Evolutionary conservation across 257 asterid genomes (phyloP).

Genomic region (Primulina huaijiensis): DNA sequence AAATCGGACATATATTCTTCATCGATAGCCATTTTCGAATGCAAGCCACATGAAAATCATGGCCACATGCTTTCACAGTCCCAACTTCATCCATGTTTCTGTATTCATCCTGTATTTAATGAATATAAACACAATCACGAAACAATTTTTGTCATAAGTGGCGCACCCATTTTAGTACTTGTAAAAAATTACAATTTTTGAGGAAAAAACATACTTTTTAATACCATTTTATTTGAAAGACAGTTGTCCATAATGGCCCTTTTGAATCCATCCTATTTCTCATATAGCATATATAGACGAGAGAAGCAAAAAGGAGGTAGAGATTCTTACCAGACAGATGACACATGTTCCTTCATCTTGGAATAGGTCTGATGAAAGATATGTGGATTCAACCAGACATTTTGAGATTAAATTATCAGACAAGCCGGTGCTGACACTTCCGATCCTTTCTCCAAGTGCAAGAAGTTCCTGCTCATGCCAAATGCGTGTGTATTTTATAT

Average conservation of each 20-base stretch:
- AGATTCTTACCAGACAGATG: constrained; percentile 66
- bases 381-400: constrained; percentile 51
- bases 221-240: too few species aligned
- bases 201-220: too few species aligned
- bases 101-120: constrained; percentile 38
- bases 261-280: too few species aligned
- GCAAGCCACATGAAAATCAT: constrained; percentile 69
- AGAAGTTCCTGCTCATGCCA: constrained; percentile 62
- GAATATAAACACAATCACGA: not conserved
- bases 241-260: too few species aligned
- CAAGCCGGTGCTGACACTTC: constrained; percentile 74
- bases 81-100: constrained; percentile 39
- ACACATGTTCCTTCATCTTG: constrained; percentile 58
- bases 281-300: too few species aligned
- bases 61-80: constrained; percentile 51
- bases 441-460: constrained; percentile 82
- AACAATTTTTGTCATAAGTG: too few species aligned
- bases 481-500: constrained; percentile 1
- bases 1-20: constrained; percentile 68
- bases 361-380: constrained; percentile 45
- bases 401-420: constrained; percentile 49
- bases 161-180: too few species aligned
- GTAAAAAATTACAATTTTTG: too few species aligned
- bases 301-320: not conserved
- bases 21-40: constrained; percentile 68